Base-by-base conservation (phyloP, 2,329 filamentous ascomycete species). In the Canariomyces notabilis region DNA sequence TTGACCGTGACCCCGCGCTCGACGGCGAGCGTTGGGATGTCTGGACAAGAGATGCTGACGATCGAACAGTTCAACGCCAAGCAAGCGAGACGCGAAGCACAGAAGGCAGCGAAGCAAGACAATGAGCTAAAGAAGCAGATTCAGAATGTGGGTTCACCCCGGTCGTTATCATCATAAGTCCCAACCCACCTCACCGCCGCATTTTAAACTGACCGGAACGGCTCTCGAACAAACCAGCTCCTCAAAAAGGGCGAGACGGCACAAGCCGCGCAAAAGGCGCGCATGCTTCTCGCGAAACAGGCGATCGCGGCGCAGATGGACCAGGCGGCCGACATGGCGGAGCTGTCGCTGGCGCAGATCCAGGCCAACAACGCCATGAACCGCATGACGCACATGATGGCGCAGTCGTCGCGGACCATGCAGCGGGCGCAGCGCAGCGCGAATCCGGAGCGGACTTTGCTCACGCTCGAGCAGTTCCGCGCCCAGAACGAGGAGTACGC, bases 321-420 rank as follows among this genome's bases (percentile, higher is more conserved):
- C 64, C 75, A 78, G 64, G 77, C 79, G 61, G 78, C 78, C 63
- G 77, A 82, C 65, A 79, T 80, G 76, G 77, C 77, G 20, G 78
- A 81, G 64, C 68, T 80, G 21, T 76, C 71, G 21, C 73, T 75
- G 37, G 74, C 76, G 3, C 77, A 81, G 69, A 80, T 82, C 63
- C 76, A 81, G 67, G 77, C 77, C 60, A 81, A 81, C 66, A 81
- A 80, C 55, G 69, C 76, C 46, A 80, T 81, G 77, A 81, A 81
- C 66, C 74, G 77, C 54, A 81, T 81, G 77, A 80, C 77, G 47
- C 65, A 74, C 58, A 80, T 80, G 76, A 80, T 81, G 76, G 73
- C 72, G 19, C 74, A 77, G 63, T 79, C 75, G 4, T 77, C 75
- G 29, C 68, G 71, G 39, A 79, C 76, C 8, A 80, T 81, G 77